These are phyloP conservation scores for Alliaria petiolata DNA, from an alignment of 345 rosid genomes.

Conservation along the genomic window DNA sequence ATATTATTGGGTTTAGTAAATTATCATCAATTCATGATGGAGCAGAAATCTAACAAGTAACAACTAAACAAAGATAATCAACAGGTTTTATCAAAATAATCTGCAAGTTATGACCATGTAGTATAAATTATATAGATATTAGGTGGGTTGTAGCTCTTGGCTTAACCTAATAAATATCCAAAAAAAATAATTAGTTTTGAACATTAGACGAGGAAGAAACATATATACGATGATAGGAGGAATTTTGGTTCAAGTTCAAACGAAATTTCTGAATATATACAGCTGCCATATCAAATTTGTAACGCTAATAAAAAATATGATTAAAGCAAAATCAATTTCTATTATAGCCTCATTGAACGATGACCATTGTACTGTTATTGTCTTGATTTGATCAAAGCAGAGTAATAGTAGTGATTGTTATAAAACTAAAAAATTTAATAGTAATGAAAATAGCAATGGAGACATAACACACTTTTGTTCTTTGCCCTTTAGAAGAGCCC, in stretches of 20 bases:
- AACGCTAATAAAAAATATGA: neutral
- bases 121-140: conserved; percentile 15
- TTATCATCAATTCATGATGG: neutral
- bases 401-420: neutral
- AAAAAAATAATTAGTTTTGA: conserved; percentile 5
- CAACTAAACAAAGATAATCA: conserved; percentile 23
- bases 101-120: conserved; percentile 9
- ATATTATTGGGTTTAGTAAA: neutral
- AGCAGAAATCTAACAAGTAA: conserved; percentile 25
- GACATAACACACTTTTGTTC: conserved; percentile 33
- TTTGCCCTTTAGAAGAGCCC: conserved; percentile 31
- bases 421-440: neutral
- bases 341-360: neutral
- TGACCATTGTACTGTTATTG: neutral
- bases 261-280: neutral
- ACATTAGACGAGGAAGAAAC: conserved; percentile 7
- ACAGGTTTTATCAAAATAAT: conserved; percentile 16
- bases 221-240: neutral
- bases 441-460: conserved; percentile 29
- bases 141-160: conserved; percentile 27
- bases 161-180: conserved; percentile 23
- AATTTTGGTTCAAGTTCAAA: neutral
- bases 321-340: neutral
- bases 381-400: conserved; percentile 18
- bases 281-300: neutral